Evolutionary conservation across 371 early-diverging fungal species (phyloP), one percentile per base, ranked within the genome.

Genomic region (Astathelohania contejeani): DNA sequence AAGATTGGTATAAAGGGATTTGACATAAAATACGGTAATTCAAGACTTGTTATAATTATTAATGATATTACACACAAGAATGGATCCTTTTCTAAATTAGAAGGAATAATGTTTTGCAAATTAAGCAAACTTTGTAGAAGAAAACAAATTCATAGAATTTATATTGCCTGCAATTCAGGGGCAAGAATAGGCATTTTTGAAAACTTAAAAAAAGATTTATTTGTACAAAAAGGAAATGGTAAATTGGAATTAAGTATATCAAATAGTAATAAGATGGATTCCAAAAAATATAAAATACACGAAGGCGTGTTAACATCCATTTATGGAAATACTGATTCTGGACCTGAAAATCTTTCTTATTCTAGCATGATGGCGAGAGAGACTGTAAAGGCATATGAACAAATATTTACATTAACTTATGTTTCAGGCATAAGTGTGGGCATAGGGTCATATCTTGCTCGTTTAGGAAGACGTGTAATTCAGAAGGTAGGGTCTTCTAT

Each of bases 381-480:
- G 51, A 96, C 93, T 24, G 81, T 85, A 29, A 78, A 80, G 54
- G 90, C 92, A 2, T 93, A 94, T 74, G 81, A 88, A 35, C 86
- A 87, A 58, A 89, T 90, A 65, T 91, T 94, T 69, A 94, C 94
- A 20, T 76, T 89, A 29, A 90, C 91, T 6, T 76, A 93, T 53
- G 94, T 92, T 19, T 89, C 92, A 1, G 89, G 92, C 70, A 82
- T 92, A 50, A 88, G 89, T 37, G 94, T 96, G 32, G 81, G 90
- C 74, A 96, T 96, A 63, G 96, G 94, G 69, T 94, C 94, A 19
- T 96, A 94, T 77, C 79, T 96, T 54, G 91, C 89, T 50, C 87
- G 91, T 62, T 82, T 94, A 64, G 93, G 93, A 53, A 89, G 91
- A 71, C 83, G 96, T 59, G 80, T 87, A 32, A 80, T 95, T 50